phyloP scores from a whole-genome alignment of 768 basidiomycete genomes.

The Gloeostereum incarnatum region DNA sequence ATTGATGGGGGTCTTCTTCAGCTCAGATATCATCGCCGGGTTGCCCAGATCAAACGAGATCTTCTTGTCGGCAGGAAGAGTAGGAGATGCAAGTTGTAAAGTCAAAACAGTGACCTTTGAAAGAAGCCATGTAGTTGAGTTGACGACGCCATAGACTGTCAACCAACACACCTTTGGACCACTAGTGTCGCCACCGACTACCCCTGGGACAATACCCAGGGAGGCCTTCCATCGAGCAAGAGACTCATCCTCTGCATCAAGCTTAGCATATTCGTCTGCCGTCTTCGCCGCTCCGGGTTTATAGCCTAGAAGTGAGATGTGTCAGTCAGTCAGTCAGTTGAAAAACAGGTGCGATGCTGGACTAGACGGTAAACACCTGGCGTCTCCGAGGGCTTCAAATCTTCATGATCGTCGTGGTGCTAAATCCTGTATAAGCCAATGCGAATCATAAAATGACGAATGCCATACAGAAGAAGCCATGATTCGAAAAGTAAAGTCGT shows the following conservation, averaged over 20 bases:
- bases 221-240: slow-evolving; percentile 94
- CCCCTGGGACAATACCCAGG: slow-evolving; percentile 68
- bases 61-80: slow-evolving; percentile 44
- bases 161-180: slow-evolving; percentile 55
- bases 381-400: slow-evolving; percentile 57
- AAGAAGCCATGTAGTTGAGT: neutral
- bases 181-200: slow-evolving; percentile 20
- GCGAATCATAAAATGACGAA: neutral
- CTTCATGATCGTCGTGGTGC: slow-evolving; percentile 58
- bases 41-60: slow-evolving; percentile 64
- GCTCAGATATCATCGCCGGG: slow-evolving; percentile 29
- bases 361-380: slow-evolving; percentile 38
- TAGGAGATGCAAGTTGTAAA: slow-evolving; percentile 73
- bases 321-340: slow-evolving; percentile 3
- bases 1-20: slow-evolving; percentile 69
- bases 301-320: slow-evolving; percentile 45
- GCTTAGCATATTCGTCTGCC: slow-evolving; percentile 60
- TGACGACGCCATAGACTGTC: neutral
- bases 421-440: neutral
- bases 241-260: slow-evolving; percentile 89
- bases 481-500: no score
- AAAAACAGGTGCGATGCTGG: slow-evolving; percentile 1
- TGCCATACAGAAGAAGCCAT: no score
- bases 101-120: slow-evolving; percentile 60
- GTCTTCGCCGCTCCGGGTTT: slow-evolving; percentile 61